phyloP scores from a whole-genome alignment of 2,329 filamentous ascomycete genomes.

The Stromatinia cepivora region DNA sequence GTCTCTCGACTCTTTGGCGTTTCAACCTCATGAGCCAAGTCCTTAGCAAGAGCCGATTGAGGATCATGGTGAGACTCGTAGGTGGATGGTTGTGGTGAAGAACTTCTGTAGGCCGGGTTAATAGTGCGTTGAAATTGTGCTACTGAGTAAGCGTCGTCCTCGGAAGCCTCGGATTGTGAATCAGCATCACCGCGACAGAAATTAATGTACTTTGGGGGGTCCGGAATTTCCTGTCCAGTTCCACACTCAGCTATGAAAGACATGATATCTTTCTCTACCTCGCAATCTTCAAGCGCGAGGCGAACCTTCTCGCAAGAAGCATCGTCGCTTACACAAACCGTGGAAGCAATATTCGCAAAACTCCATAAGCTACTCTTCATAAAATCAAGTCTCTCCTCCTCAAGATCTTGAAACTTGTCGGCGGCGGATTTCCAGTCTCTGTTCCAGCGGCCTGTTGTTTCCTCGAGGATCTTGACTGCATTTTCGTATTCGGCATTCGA shows the following conservation, averaged over 20 bases:
- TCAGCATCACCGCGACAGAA: slow-evolving; percentile 92
- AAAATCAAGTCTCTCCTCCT: slow-evolving; percentile 95
- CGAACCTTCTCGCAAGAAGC: slow-evolving; percentile 95
- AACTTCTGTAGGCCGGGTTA: slow-evolving; percentile 93
- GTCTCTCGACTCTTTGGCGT: slow-evolving; percentile 49
- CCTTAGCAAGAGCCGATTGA: slow-evolving; percentile 68
- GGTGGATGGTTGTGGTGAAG: slow-evolving; percentile 90
- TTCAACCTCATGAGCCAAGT: slow-evolving; percentile 59
- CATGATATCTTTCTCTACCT: slow-evolving; percentile 93
- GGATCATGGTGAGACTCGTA: slow-evolving; percentile 92
- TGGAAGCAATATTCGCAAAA: slow-evolving; percentile 95
- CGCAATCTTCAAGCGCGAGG: slow-evolving; percentile 88
- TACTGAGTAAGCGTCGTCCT: slow-evolving; percentile 88
- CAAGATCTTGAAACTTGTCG: slow-evolving; percentile 98
- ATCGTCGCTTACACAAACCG: slow-evolving; percentile 96
- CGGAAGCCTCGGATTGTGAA: slow-evolving; percentile 76
- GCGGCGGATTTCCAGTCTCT: slow-evolving; percentile 97
- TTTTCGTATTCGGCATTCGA: slow-evolving; percentile 93
- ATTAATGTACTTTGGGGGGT: slow-evolving; percentile 97
- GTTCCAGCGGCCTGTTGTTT: slow-evolving; percentile 95
- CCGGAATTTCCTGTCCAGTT: slow-evolving; percentile 95
- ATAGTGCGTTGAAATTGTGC: slow-evolving; percentile 94
- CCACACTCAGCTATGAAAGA: slow-evolving; percentile 85
- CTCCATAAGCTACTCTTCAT: slow-evolving; percentile 98
- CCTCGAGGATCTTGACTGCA: slow-evolving; percentile 89